Base-by-base conservation (phyloP, 2,329 filamentous ascomycete genomes). In the Neoscytalidium dimidiatum region DNA sequence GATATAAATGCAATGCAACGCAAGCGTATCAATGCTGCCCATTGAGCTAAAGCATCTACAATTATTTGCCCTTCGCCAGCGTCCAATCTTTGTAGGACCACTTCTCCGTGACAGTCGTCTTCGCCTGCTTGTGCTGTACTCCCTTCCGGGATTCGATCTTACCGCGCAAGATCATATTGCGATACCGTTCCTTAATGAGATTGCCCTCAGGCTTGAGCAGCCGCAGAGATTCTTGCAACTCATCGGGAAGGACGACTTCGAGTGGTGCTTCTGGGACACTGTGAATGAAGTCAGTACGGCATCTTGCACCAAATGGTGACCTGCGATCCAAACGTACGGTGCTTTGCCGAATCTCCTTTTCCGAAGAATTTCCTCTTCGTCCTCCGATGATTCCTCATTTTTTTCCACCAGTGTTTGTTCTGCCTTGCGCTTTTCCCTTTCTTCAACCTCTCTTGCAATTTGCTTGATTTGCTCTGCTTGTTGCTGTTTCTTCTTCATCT, bases 1-100 rank as follows among this genome's bases (percentile, higher is more conserved):
- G 56, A 29, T 46, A 60, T 41, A 41, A 17, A 41, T 46, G 38
- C 41, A 26, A 44, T 33, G 56, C 9, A 31, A 46, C 33, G 49
- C 28, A 52, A 52, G 14, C 17, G 29, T 17, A 19, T 33, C 4
- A 21, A 19, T 19, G 9, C 28, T 9, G 49, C 11, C 7, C 11
- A 19, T 4, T n/a, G 17, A 4, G 17, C 17, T 52, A 29, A 14
- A 2, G 38, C 5, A 4, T 41, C 38, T 19, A 19, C 14, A 14
- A 33, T 19, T 31, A 44, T 60, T 17, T 57, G 38, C 31, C 49
- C 19, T 48, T 64, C 49, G 35, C 53, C 60, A 91, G 79, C 71
- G 83, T 85, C 79, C 97, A 99, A 77, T 99, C 95, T 84, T 99
- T 99, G 83, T 97, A 92, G 49, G 90, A 88, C 95, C 95, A 99